These are phyloP conservation scores for Metschnikowia reukaufii DNA, from an alignment of 805 yeast species.

Conservation along the genomic window DNA sequence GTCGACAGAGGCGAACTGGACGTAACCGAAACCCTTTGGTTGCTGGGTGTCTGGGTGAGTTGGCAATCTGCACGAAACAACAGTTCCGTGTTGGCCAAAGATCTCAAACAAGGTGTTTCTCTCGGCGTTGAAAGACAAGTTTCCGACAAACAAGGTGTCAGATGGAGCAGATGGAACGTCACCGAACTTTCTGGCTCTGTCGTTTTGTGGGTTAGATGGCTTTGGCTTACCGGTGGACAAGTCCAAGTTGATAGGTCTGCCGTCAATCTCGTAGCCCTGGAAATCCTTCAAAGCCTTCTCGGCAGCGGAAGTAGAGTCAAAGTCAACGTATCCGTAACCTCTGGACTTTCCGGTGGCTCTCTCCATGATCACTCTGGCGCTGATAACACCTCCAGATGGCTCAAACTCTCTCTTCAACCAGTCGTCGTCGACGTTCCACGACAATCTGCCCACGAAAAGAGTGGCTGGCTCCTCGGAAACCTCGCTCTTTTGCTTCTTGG, in stretches of 20 bases:
- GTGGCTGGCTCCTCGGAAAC: conserved; percentile 70
- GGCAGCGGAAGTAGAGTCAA: conserved; percentile 72
- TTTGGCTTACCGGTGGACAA: conserved; percentile 83
- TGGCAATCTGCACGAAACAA: conserved; percentile 90
- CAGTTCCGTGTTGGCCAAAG: conserved; percentile 77
- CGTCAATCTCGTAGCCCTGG: conserved; percentile 95
- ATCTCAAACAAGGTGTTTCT: conserved; percentile 73
- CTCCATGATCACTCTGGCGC: conserved; percentile 93
- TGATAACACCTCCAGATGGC: conserved; percentile 71
- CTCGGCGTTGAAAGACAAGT: conserved; percentile 86
- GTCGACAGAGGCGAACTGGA: conserved; percentile 81
- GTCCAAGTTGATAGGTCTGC: conserved; percentile 94
- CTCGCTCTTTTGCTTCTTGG: conserved; percentile 55
- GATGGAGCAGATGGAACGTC: conserved; percentile 91
- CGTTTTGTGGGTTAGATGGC: conserved; percentile 50
- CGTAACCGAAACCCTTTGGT: conserved; percentile 99
- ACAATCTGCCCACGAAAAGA: conserved; percentile 92
- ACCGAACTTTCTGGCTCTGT: conserved; percentile 88
- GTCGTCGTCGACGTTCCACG: conserved; percentile 96
- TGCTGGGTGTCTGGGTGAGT: conserved; percentile 98
- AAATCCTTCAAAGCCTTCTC: conserved; percentile 79
- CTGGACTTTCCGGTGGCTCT: conserved; percentile 89
- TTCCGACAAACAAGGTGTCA: conserved; percentile 94
- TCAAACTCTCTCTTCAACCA: conserved; percentile 90
- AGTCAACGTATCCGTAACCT: conserved; percentile 98